Evolutionary conservation across 2,329 filamentous ascomycete species (phyloP).

Genomic region (Raffaelea deltoideospora): DNA sequence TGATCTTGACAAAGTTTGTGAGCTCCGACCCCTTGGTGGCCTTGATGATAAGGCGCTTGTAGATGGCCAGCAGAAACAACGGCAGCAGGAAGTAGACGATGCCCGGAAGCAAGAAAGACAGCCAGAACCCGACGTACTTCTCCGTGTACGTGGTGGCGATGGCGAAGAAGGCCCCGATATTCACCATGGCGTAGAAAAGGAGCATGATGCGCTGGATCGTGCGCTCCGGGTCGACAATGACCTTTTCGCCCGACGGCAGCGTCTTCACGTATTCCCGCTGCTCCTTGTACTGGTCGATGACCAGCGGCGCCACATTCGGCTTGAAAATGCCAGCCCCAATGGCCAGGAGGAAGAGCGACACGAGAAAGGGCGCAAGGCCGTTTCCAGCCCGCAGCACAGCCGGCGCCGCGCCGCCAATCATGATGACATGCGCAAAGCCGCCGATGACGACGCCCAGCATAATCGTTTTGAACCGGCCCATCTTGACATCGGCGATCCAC

Average conservation of each 20-base stretch:
- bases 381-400: slow-evolving; percentile 34
- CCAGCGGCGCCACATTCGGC: slow-evolving; percentile 32
- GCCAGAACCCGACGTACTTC: slow-evolving; percentile 63
- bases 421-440: slow-evolving; percentile 46
- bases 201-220: slow-evolving; percentile 28
- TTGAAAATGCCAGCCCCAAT: slow-evolving; percentile 59
- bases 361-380: slow-evolving; percentile 42
- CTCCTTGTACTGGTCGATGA: slow-evolving; percentile 28
- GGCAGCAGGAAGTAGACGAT: slow-evolving; percentile 46
- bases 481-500: slow-evolving; percentile 47
- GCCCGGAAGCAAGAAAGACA: slow-evolving; percentile 38
- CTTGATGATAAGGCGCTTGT: slow-evolving; percentile 38
- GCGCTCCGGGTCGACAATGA: slow-evolving; percentile 29
- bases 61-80: slow-evolving; percentile 37
- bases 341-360: slow-evolving; percentile 50
- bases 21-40: slow-evolving; percentile 53
- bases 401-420: slow-evolving; percentile 48
- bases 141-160: slow-evolving; percentile 58
- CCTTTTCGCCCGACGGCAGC: slow-evolving; percentile 20
- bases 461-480: slow-evolving; percentile 54
- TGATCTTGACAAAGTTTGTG: slow-evolving; percentile 40
- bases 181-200: slow-evolving; percentile 50
- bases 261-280: slow-evolving; percentile 24
- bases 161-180: slow-evolving; percentile 45
- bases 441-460: slow-evolving; percentile 37